These are phyloP conservation scores for Withania somnifera DNA, from an alignment of 305 asterid genomes.

Conservation along the genomic window DNA sequence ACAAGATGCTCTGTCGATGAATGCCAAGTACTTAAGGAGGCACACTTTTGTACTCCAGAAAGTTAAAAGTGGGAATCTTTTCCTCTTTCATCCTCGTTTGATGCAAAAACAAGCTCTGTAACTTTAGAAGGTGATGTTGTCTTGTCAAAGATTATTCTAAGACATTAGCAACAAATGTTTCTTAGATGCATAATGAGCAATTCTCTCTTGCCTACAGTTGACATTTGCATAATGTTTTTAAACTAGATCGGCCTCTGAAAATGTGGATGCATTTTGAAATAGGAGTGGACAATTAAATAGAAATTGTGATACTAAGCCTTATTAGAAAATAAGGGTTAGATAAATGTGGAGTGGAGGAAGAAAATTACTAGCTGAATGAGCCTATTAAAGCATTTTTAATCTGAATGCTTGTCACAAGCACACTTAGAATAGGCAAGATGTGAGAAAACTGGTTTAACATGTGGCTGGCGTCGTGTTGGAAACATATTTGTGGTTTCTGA, in stretches of 20 bases:
- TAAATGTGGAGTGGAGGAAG: neutral
- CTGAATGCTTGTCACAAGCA: neutral
- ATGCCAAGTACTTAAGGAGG: conserved; percentile 37
- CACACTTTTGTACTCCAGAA: conserved; percentile 68
- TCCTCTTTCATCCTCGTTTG: conserved; percentile 50
- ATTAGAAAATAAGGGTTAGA: neutral
- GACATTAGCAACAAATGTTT: neutral
- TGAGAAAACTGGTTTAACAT: neutral
- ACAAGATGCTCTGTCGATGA: conserved; percentile 64
- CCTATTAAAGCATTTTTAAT: neutral
- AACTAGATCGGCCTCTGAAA: neutral
- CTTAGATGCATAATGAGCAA: neutral
- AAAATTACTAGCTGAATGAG: neutral
- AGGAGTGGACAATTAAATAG: neutral
- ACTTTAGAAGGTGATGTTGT: conserved; percentile 60
- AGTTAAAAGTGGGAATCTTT: conserved; percentile 88
- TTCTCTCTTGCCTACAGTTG: neutral
- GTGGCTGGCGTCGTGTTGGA: neutral
- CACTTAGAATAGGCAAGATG: neutral
- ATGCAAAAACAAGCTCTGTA: conserved; percentile 37
- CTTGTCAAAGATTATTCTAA: neutral
- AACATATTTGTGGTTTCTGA: neutral
- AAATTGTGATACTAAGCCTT: neutral
- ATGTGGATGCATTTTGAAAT: neutral
- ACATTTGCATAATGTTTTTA: neutral